phyloP scores from a whole-genome alignment of 2,329 filamentous ascomycete species.

The Lasiodiplodia gonubiensis region DNA sequence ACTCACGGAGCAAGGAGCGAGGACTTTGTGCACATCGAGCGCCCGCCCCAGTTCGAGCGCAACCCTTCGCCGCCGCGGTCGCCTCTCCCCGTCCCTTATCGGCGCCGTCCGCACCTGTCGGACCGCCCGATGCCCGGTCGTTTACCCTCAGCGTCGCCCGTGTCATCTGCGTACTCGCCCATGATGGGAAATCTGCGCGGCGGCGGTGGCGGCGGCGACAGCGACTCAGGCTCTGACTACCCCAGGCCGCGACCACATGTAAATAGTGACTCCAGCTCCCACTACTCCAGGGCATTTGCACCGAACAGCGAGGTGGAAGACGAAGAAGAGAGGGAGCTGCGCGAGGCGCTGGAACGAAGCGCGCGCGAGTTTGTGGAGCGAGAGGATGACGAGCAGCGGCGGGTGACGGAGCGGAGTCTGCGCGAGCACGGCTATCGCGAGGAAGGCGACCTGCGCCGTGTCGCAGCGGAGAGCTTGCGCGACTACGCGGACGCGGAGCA shows the following conservation, averaged over 20 bases:
- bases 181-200: background rate
- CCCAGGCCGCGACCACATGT: no score
- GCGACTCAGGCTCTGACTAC: background rate
- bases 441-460: background rate
- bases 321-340: background rate
- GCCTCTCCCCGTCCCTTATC: background rate
- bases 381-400: background rate
- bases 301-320: background rate
- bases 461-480: background rate
- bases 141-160: background rate
- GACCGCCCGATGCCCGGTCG: no score
- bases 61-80: background rate
- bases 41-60: background rate
- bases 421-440: background rate
- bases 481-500: conserved; percentile 1
- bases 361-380: background rate
- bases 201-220: no score
- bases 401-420: background rate
- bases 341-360: background rate
- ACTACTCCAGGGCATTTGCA: no score
- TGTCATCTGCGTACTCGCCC: background rate
- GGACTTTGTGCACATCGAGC: background rate
- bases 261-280: no score
- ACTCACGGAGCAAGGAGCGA: background rate
- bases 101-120: no score